Base-by-base conservation (phyloP, 2,329 filamentous ascomycete genomes). In the Aspergillus ustus region DNA sequence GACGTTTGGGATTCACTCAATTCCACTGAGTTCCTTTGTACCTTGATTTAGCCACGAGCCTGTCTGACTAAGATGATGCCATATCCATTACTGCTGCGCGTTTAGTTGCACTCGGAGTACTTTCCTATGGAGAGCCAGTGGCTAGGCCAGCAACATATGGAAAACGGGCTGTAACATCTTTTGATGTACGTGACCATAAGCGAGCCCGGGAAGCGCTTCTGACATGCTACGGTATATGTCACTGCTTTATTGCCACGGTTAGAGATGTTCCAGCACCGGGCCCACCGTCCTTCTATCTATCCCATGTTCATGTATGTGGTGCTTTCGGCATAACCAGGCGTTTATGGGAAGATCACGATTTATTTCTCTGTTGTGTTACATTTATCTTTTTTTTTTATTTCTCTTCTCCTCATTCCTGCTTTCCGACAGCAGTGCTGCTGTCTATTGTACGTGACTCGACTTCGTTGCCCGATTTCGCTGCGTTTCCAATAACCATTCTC, bases 271-370 rank as follows among this genome's bases (percentile, higher is more conserved):
- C 50, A 46, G 29, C 50, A 37, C 19, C 49, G 61, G 17, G 62
- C 57, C 60, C 50, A 57, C 46, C 61, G 57, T 34, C 60, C 61
- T 40, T 54, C 59, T 56, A 46, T 57, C 58, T 52, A 55, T 56
- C 57, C 60, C 50, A 56, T 20, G 58, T 60, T 60, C 50, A 52
- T 63, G 60, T 62, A 60, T 63, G 54, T 61, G 57, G 61, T 66
- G 61, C 62, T 64, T 70, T 66, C 64, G 66, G 70, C 73, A 75
- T 73, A 70, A 68, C 69, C 67, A 69, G 71, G 72, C 70, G 70
- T 69, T 69, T 65, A 64, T 66, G 65, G 66, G 71, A 74, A 72
- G 70, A 73, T 67, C 65, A 64, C 69, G 66, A 62, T 65, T 61
- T 58, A 53, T 63, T 59, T 63, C 49, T 57, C 67, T 63, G 63